Evolutionary conservation across 306 rosid genomes (phyloP).

Genomic region (Fragaria nilgerrensis): DNA sequence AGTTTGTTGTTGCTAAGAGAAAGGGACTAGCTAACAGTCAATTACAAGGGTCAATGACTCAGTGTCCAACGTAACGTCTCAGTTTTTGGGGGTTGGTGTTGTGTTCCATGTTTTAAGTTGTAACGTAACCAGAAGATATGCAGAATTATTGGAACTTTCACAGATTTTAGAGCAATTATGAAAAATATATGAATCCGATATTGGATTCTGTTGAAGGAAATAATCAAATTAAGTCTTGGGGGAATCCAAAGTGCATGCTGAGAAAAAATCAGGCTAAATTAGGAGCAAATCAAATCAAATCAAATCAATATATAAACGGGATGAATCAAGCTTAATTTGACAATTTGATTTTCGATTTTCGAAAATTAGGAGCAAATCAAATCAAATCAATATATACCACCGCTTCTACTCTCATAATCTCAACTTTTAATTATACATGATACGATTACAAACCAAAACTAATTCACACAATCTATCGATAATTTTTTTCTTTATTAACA

Average conservation of each 20-base stretch:
- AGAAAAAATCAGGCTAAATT: neutral
- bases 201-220: neutral
- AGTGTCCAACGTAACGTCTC: neutral
- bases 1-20: neutral
- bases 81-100: neutral
- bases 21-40: neutral
- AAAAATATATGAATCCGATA: neutral
- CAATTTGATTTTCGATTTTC: too few species aligned
- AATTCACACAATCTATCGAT: too few species aligned
- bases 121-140: neutral
- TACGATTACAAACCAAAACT: too few species aligned
- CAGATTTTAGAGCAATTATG: neutral
- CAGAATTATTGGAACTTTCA: neutral
- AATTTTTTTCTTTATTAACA: too few species aligned
- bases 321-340: neutral
- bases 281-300: neutral
- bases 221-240: neutral
- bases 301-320: neutral
- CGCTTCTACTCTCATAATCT: too few species aligned
- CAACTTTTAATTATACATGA: too few species aligned
- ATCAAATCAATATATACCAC: too few species aligned
- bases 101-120: neutral
- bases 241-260: neutral
- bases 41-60: neutral
- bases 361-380: too few species aligned